phyloP scores from a whole-genome alignment of 2,329 filamentous ascomycete species.

The Penicillium sp. region DNA sequence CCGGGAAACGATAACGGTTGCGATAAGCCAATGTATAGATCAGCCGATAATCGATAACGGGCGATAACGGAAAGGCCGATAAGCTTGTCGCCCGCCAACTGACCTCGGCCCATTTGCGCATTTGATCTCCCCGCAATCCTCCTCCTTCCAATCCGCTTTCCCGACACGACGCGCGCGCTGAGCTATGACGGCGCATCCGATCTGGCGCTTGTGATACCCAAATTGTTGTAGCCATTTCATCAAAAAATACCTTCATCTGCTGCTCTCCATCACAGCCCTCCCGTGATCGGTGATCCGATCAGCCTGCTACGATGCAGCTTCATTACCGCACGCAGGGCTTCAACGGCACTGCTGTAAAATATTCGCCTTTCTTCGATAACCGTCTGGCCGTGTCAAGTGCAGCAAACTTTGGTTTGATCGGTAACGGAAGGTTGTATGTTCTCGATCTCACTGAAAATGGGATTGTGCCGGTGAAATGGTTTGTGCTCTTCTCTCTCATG shows the following conservation, averaged over 20 bases:
- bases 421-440: slow-evolving; percentile 88
- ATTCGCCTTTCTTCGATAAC: slow-evolving; percentile 97
- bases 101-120: slow-evolving; percentile 29
- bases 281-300: slow-evolving; percentile 14
- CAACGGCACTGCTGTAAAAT: slow-evolving; percentile 96
- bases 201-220: slow-evolving; percentile 16
- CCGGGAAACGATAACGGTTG: neutral
- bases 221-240: neutral
- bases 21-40: no score
- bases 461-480: slow-evolving; percentile 83
- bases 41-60: neutral
- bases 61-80: slow-evolving; percentile 8
- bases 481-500: slow-evolving; percentile 22
- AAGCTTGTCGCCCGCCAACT: slow-evolving; percentile 14
- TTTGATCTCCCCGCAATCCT: slow-evolving; percentile 33
- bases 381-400: slow-evolving; percentile 85
- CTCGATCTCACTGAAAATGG: slow-evolving; percentile 81
- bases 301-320: slow-evolving; percentile 65
- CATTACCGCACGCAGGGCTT: slow-evolving; percentile 92
- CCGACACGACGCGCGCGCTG: slow-evolving; percentile 9
- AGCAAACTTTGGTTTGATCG: slow-evolving; percentile 96
- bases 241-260: neutral
- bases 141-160: slow-evolving; percentile 17
- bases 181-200: slow-evolving; percentile 7
- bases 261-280: neutral